phyloP scores from a whole-genome alignment of 2,329 filamentous ascomycete species.

The Scorias spongiosa region DNA sequence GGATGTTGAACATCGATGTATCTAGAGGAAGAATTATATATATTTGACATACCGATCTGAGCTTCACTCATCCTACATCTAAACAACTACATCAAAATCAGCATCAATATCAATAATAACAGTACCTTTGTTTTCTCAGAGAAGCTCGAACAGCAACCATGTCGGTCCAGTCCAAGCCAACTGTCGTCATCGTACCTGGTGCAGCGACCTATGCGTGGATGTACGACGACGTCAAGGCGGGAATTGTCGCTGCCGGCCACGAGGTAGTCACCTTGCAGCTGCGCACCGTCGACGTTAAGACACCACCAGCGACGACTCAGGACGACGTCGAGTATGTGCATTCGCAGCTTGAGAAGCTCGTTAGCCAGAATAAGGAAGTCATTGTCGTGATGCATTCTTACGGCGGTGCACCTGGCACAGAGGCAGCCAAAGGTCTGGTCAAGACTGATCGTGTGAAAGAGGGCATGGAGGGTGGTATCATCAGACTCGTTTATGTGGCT shows the following conservation, averaged over 20 bases:
- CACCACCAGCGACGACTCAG: background rate
- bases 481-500: constrained; percentile 12
- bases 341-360: constrained; percentile 5
- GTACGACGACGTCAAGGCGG: background rate
- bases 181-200: background rate
- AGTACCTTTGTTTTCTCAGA: too few species aligned
- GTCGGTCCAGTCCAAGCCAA: background rate
- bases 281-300: background rate
- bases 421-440: constrained; percentile 12
- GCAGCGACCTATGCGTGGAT: background rate
- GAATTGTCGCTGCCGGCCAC: background rate
- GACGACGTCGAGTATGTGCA: background rate
- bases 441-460: constrained; percentile 6
- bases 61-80: too few species aligned
- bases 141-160: too few species aligned
- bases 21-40: too few species aligned
- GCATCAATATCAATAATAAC: too few species aligned
- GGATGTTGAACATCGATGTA: too few species aligned
- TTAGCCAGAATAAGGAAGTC: constrained; percentile 12
- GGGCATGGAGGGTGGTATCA: constrained; percentile 10
- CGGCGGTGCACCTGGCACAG: constrained; percentile 14
- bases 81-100: too few species aligned
- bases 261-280: background rate
- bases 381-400: constrained; percentile 18
- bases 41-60: too few species aligned